Conservation (phyloP, 2,329 filamentous ascomycete genomes). For the Cladosporium cucumerinum region DNA sequence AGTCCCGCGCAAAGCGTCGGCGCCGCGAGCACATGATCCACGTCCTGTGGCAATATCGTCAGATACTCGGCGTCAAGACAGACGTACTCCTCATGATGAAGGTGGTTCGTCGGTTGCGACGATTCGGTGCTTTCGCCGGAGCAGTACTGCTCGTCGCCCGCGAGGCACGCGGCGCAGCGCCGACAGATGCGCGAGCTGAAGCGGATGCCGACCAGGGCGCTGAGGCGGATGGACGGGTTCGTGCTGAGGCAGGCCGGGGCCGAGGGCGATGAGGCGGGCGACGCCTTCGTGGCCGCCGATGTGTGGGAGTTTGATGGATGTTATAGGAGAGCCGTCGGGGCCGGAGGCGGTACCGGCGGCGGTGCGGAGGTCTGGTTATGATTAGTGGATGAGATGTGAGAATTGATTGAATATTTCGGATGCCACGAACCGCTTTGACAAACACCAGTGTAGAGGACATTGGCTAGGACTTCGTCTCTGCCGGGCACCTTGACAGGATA, state of each 20-base stretch:
- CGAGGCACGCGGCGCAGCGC: not conserved
- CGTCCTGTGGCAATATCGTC: not conserved
- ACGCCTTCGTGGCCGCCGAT: slow-evolving; percentile 48
- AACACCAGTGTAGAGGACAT: slow-evolving; percentile 45
- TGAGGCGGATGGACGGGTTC: slow-evolving; percentile 37
- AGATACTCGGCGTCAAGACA: not conserved
- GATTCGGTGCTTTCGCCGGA: not conserved
- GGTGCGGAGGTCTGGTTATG: slow-evolving; percentile 27
- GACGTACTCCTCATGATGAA: not conserved
- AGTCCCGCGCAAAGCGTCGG: not conserved
- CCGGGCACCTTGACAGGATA: slow-evolving; percentile 42
- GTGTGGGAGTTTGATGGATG: slow-evolving; percentile 45
- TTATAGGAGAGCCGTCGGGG: slow-evolving; percentile 41
- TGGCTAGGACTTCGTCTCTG: slow-evolving; percentile 44
- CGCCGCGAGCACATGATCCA: not conserved
- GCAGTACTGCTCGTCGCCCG: not conserved
- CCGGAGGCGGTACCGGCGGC: slow-evolving; percentile 34
- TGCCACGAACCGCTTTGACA: slow-evolving; percentile 36
- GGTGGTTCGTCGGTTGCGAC: not conserved
- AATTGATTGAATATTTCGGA: not conserved
- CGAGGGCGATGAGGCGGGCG: slow-evolving; percentile 41
- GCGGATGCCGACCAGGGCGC: slow-evolving; percentile 43
- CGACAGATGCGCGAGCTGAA: slow-evolving; percentile 29
- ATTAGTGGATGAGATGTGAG: not conserved
- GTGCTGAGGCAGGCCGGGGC: slow-evolving; percentile 34